Base-by-base conservation (phyloP, 1,284 basidiomycete genomes). In the Porodaedalea pini region DNA sequence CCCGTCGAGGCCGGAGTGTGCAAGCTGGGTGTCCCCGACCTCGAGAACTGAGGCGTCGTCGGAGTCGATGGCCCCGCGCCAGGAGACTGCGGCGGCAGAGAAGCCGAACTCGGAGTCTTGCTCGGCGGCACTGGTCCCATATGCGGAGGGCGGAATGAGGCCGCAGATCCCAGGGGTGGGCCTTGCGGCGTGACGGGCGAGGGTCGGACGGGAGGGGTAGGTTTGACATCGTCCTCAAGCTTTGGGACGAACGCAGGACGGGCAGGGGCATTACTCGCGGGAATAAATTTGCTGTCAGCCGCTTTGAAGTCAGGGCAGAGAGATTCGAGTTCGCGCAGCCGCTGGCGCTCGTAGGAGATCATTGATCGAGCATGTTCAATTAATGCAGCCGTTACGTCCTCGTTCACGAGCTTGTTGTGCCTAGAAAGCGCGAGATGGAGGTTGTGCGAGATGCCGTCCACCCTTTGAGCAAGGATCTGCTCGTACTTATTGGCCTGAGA, bases 301-400 rank as follows among this genome's bases (percentile, higher is more conserved):
- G 77, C 80, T 63, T 71, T 75, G 47, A 98, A 76, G 66, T 96
- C 94, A 1, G 79, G 80, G 60, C 81, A 78, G 37, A 97, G 80
- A n/a, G 88, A 79, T 68, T 96, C 94, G 10, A 96, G 77, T 69
- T 97, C 94, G 54, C 88, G 83, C 54, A 97, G 75, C 6, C 90
- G 76, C 68, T 94, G 92, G 61, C 86, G 82, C 68, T 97, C 94
- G 69, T 94, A 96, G 76, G 94, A 85, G 65, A 97, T 85, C 39
- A 88, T 87, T 29, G 92, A 89, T 21, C 94, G 85, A 8, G 91
- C 91, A 69, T 97, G 92, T 70, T 97, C 93, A 54, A 97, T 85
- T 36, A 98, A 75, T 0, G 91, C 87, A 31, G 89, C 79, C 11
- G 90, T 88, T 51, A 97, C 81, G 68, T 98, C 94, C 58, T 95